A percentile compares a stretch with the other conserved stretches of the same genome.
phyloP scores from a whole-genome alignment of 495 filamentous ascomycete species.

The Neurospora tetraspora region DNA sequence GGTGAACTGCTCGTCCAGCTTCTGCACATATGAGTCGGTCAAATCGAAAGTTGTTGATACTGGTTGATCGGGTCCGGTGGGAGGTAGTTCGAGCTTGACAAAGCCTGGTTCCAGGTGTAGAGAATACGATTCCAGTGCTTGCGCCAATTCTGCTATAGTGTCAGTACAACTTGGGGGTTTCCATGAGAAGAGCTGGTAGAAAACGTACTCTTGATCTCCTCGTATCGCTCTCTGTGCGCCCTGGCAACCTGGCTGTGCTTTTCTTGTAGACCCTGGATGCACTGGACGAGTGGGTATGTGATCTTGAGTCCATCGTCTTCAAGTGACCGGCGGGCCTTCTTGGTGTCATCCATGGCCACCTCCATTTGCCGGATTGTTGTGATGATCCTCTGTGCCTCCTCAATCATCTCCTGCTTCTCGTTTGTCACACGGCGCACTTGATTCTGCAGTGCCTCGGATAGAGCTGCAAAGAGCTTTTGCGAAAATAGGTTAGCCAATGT shows the following conservation, averaged over 20 bases:
- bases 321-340: constrained; percentile 45
- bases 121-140: constrained; percentile 89
- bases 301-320: constrained; percentile 55
- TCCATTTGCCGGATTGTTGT: constrained; percentile 88
- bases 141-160: constrained; percentile 60
- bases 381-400: constrained; percentile 80
- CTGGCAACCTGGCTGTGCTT: constrained; percentile 71
- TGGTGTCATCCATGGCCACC: constrained; percentile 68
- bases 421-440: constrained; percentile 69
- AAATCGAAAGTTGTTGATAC: constrained; percentile 77
- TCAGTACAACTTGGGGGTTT: constrained; percentile 7
- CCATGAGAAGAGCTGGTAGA: background rate
- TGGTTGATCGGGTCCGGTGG: constrained; percentile 62
- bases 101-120: constrained; percentile 85
- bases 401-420: constrained; percentile 79
- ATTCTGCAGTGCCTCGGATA: constrained; percentile 79
- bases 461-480: constrained; percentile 66
- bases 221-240: constrained; percentile 78
- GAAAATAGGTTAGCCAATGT: background rate
- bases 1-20: constrained; percentile 81
- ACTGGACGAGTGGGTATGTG: constrained; percentile 69
- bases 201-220: constrained; percentile 81
- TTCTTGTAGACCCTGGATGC: constrained; percentile 70
- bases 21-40: constrained; percentile 75
- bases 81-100: constrained; percentile 70